Percentiles rank a stretch among this genome's conserved stretches.
Conservation (phyloP, 345 rosid species). For the Eucalyptus tenuipes region DNA sequence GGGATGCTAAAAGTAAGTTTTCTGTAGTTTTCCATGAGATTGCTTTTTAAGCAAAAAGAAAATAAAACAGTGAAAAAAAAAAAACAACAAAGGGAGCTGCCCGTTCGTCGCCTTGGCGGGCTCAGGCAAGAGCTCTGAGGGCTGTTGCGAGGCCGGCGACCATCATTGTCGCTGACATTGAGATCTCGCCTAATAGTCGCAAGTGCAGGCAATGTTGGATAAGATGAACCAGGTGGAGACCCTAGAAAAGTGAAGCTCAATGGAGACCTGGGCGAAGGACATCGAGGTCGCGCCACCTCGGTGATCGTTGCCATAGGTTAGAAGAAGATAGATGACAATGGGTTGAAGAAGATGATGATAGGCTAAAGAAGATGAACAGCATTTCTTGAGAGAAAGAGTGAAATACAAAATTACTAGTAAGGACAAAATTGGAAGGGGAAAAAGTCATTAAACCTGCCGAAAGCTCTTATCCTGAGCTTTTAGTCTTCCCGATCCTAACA, state of each 20-base stretch:
- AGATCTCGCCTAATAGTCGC: fast-evolving
- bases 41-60: background rate
- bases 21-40: background rate
- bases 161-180: background rate
- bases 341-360: background rate
- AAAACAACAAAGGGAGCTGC: background rate
- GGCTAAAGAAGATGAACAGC: background rate
- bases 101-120: background rate
- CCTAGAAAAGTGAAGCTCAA: background rate
- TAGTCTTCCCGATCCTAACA: background rate
- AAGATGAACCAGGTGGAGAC: background rate
- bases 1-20: background rate
- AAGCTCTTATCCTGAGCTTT: background rate
- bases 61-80: background rate
- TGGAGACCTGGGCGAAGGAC: background rate
- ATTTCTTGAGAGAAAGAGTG: background rate
- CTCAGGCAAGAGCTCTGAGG: background rate
- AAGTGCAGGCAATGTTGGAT: fast-evolving
- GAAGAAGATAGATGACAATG: background rate
- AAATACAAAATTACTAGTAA: background rate
- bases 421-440: background rate
- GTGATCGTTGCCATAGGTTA: background rate
- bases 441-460: background rate
- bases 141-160: background rate
- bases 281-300: fast-evolving